Evolutionary conservation across 2,329 filamentous ascomycete genomes (phyloP).

Genomic region (Verticillium alfalfae): DNA sequence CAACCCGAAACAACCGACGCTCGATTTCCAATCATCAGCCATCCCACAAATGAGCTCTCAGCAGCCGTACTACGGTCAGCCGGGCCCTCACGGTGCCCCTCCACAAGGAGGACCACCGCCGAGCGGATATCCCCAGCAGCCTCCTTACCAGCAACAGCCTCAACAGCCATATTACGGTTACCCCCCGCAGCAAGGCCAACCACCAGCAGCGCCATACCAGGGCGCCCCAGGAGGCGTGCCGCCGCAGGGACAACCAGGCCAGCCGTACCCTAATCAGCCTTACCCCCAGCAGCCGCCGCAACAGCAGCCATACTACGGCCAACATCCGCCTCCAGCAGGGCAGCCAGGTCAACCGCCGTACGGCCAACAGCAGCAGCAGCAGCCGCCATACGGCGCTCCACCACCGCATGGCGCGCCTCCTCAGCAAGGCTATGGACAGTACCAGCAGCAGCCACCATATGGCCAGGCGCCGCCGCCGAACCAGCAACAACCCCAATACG

Average conservation of each 20-base stretch:
- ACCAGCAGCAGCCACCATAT: slow-evolving; percentile 5
- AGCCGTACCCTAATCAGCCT: neutral
- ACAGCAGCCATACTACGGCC: slow-evolving; percentile 7
- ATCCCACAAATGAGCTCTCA: neutral
- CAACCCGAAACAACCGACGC: neutral
- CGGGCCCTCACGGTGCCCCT: neutral
- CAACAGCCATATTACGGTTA: neutral
- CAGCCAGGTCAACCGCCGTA: slow-evolving; percentile 1
- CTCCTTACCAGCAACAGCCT: neutral
- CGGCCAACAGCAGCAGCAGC: slow-evolving; percentile 1
- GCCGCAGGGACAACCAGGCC: neutral
- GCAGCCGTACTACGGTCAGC: neutral
- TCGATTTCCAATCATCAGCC: neutral
- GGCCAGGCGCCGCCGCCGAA: neutral
- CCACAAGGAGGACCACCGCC: neutral
- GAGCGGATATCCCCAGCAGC: neutral
- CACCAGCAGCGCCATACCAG: neutral
- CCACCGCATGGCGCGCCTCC: neutral
- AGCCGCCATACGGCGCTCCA: slow-evolving; percentile 1
- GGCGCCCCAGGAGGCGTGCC: neutral
- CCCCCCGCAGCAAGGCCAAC: neutral
- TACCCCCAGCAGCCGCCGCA: neutral
- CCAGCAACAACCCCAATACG: neutral
- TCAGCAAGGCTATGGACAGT: slow-evolving; percentile 1
- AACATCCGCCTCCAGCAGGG: neutral